These are phyloP conservation scores for Papiliotrema flavescens DNA, from an alignment of 1,284 basidiomycete genomes.

Conservation along the genomic window DNA sequence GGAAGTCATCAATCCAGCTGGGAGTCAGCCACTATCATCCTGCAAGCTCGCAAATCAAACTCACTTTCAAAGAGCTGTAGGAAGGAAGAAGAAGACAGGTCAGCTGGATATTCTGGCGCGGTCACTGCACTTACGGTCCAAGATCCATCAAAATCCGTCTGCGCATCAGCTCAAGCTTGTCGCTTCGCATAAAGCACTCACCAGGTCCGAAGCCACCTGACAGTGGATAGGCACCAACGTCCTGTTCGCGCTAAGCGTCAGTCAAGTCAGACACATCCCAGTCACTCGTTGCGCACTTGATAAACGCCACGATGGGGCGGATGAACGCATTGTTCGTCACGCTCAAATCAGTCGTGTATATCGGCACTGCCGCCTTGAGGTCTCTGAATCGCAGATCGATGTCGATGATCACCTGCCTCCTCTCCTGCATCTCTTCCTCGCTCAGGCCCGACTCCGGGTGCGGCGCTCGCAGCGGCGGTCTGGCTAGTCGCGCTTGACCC, in stretches of 20 bases:
- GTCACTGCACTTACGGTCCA: constrained; percentile 51
- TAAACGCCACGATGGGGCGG: constrained; percentile 95
- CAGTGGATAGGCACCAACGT: constrained; percentile 90
- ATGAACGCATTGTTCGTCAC: constrained; percentile 94
- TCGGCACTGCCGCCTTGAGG: constrained; percentile 90
- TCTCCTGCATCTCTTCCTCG: constrained; percentile 24
- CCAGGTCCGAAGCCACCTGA: constrained; percentile 73
- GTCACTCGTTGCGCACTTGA: constrained; percentile 66
- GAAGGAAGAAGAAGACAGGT: neutral
- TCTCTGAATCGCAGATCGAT: constrained; percentile 95
- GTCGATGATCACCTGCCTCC: constrained; percentile 66
- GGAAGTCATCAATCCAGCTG: constrained; percentile 43
- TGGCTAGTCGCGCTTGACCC: constrained; percentile 79
- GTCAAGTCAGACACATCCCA: neutral
- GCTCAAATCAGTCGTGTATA: constrained; percentile 80
- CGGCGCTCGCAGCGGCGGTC: constrained; percentile 79
- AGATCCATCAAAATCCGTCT: constrained; percentile 35
- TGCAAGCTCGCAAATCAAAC: too few species aligned
- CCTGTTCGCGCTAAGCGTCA: constrained; percentile 66
- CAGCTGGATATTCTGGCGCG: neutral
- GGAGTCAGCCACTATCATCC: neutral
- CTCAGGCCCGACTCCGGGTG: constrained; percentile 30
- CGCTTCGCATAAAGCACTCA: constrained; percentile 48
- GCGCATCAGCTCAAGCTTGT: neutral
- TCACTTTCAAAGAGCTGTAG: constrained; percentile 39